Evolutionary conservation across 2,329 filamentous ascomycete genomes (phyloP).

Genomic region (Pyrenochaeta sp.): DNA sequence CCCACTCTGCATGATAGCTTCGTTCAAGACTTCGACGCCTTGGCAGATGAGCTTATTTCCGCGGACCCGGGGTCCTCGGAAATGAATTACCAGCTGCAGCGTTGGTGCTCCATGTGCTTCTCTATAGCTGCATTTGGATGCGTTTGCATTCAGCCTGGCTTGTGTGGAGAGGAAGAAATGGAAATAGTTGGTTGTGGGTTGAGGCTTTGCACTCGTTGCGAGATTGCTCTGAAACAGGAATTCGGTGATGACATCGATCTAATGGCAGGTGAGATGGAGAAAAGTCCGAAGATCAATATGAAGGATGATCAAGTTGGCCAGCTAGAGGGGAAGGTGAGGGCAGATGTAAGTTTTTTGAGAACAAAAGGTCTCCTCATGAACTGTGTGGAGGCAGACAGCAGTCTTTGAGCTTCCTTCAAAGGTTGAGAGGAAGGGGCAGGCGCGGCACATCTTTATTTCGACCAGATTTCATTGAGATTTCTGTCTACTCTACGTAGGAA

Average conservation of each 20-base stretch:
- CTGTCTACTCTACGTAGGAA: too few relatives aligned
- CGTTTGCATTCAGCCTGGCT: conserved; percentile 9
- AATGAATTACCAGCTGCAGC: conserved; percentile 23
- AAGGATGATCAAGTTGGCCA: conserved; percentile 10
- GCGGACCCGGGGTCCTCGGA: conserved; percentile 15
- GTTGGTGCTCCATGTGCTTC: conserved; percentile 45
- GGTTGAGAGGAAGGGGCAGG: too few relatives aligned
- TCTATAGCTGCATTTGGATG: conserved; percentile 28
- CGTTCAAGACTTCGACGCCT: conserved; percentile 10
- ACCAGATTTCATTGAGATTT: too few relatives aligned
- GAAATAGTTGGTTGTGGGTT: conserved; percentile 37
- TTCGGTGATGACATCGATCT: conserved; percentile 15
- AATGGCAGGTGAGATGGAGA: conserved; percentile 26
- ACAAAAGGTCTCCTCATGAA: conserved; percentile 30
- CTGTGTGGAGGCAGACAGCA: too few relatives aligned
- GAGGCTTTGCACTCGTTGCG: conserved; percentile 32
- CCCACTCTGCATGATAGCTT: not conserved
- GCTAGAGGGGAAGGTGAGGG: conserved; percentile 16
- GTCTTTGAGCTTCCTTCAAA: too few relatives aligned
- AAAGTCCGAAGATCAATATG: conserved; percentile 23
- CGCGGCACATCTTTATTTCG: too few relatives aligned
- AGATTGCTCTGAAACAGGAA: conserved; percentile 11
- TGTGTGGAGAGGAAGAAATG: conserved; percentile 7
- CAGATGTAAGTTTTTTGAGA: conserved; percentile 40
- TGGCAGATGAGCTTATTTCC: conserved; percentile 17